A percentile compares a stretch with the other conserved stretches of the same genome.
These are phyloP conservation scores for Lobosporangium transversale DNA, from an alignment of 192 early-diverging fungal species.

Conservation along the genomic window DNA sequence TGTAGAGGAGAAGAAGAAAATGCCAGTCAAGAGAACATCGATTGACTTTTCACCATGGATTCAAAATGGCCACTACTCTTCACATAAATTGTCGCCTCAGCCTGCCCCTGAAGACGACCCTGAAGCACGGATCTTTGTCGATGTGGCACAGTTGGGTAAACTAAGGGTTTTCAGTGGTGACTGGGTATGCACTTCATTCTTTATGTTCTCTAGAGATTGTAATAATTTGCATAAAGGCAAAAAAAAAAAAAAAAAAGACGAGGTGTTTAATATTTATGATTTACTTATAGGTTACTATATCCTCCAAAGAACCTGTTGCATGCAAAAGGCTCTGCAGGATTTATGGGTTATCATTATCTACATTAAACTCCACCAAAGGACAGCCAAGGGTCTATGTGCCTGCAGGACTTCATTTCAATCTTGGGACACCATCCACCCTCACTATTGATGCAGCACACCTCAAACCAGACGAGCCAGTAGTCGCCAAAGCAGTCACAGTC, in stretches of 20 bases:
- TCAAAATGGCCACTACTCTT: slow-evolving; percentile 51
- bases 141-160: slow-evolving; percentile 57
- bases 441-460: slow-evolving; percentile 46
- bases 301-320: slow-evolving; percentile 17
- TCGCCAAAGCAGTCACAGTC: slow-evolving; percentile 69
- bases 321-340: slow-evolving; percentile 39
- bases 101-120: slow-evolving; percentile 66
- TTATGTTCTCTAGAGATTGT: too few species aligned
- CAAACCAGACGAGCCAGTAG: slow-evolving; percentile 52
- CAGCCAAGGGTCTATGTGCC: slow-evolving; percentile 58
- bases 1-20: slow-evolving; percentile 10
- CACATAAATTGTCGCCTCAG: slow-evolving; percentile 52
- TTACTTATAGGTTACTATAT: slow-evolving; percentile 21
- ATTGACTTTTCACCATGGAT: slow-evolving; percentile 44
- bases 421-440: slow-evolving; percentile 38
- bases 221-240: not conserved
- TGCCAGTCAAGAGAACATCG: slow-evolving; percentile 17
- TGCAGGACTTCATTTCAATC: slow-evolving; percentile 67
- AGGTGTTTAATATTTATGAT: not conserved
- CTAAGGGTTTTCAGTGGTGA: slow-evolving; percentile 70
- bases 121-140: slow-evolving; percentile 61
- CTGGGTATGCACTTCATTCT: slow-evolving; percentile 57
- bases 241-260: too few species aligned
- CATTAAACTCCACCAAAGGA: not conserved
- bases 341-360: slow-evolving; percentile 35